Evolutionary conservation across 2,329 filamentous ascomycete species (phyloP).

Genomic region (Cryphonectria carpinicola): DNA sequence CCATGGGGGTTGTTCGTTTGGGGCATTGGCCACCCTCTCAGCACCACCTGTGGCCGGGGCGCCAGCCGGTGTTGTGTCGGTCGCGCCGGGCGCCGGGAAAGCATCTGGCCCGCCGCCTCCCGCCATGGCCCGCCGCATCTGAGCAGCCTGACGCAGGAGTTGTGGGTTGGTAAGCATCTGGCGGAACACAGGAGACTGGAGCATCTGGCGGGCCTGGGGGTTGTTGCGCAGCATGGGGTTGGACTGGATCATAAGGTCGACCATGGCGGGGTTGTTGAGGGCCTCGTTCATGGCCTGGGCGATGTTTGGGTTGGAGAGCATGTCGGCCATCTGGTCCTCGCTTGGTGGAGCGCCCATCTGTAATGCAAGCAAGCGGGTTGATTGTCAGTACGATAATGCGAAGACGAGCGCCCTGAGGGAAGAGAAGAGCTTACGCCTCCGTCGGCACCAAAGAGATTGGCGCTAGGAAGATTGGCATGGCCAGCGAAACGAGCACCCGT

Average conservation of each 20-base stretch:
- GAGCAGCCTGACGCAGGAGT: conserved; percentile 78
- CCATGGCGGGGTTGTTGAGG: conserved; percentile 90
- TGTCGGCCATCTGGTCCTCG: conserved; percentile 78
- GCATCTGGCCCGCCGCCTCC: conserved; percentile 54
- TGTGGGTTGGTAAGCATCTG: conserved; percentile 92
- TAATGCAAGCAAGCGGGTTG: conserved; percentile 43
- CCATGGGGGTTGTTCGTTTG: conserved; percentile 36
- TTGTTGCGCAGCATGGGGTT: conserved; percentile 81
- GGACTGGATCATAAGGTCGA: conserved; percentile 92
- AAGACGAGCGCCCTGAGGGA: not conserved
- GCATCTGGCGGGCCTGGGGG: conserved; percentile 79
- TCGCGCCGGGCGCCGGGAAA: conserved; percentile 91
- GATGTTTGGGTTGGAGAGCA: conserved; percentile 60
- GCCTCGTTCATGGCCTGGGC: conserved; percentile 47
- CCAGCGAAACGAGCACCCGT: conserved; percentile 95
- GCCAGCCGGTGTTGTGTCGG: conserved; percentile 76
- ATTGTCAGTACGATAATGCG: conserved; percentile 31
- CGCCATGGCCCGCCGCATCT: conserved; percentile 76
- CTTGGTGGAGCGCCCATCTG: conserved; percentile 89
- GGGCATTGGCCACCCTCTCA: conserved; percentile 38
- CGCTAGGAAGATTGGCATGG: conserved; percentile 83
- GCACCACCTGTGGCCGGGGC: conserved; percentile 38
- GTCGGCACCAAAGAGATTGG: conserved; percentile 89
- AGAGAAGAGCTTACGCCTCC: conserved; percentile 73
- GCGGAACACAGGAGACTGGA: conserved; percentile 86